Conservation (phyloP, 805 yeast species). For the Saturnispora zaruensis region DNA sequence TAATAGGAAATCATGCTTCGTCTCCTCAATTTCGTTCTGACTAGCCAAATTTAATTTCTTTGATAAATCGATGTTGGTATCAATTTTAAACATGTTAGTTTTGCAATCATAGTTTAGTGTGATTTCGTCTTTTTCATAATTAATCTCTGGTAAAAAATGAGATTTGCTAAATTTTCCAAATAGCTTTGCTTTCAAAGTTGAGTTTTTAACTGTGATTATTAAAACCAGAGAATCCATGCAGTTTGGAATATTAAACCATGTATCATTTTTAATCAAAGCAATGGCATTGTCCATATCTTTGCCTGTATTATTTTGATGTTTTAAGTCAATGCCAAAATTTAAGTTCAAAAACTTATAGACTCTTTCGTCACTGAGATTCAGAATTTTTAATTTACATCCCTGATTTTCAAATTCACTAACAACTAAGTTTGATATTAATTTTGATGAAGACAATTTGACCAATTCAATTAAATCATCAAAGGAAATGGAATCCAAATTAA, state of each 20-base stretch:
- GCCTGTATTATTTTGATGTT: neutral
- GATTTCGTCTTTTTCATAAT: slow-evolving; percentile 22
- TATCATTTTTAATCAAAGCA: slow-evolving; percentile 29
- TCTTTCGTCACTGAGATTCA: slow-evolving; percentile 18
- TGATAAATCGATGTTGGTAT: slow-evolving; percentile 20
- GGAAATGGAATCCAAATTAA: slow-evolving; percentile 12
- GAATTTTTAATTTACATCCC: slow-evolving; percentile 31
- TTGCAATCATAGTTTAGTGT: slow-evolving; percentile 19
- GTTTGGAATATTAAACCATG: slow-evolving; percentile 30
- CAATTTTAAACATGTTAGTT: slow-evolving; percentile 25
- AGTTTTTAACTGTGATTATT: slow-evolving; percentile 22
- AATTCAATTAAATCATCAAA: slow-evolving; percentile 32
- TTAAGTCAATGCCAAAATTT: slow-evolving; percentile 25
- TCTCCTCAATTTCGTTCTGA: neutral
- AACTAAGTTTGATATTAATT: slow-evolving; percentile 43
- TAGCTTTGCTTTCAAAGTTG: slow-evolving; percentile 26
- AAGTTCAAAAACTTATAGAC: slow-evolving; percentile 16
- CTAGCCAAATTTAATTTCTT: slow-evolving; percentile 14
- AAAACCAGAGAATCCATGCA: slow-evolving; percentile 30
- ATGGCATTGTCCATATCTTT: slow-evolving; percentile 21
- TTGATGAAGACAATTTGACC: slow-evolving; percentile 37
- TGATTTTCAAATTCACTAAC: slow-evolving; percentile 39
- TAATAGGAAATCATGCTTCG: slow-evolving; percentile 11
- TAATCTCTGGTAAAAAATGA: slow-evolving; percentile 21
- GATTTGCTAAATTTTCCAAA: slow-evolving; percentile 27